These are phyloP conservation scores for Zoysia japonica DNA, from an alignment of 176 grass and related monocot genomes.

Conservation along the genomic window DNA sequence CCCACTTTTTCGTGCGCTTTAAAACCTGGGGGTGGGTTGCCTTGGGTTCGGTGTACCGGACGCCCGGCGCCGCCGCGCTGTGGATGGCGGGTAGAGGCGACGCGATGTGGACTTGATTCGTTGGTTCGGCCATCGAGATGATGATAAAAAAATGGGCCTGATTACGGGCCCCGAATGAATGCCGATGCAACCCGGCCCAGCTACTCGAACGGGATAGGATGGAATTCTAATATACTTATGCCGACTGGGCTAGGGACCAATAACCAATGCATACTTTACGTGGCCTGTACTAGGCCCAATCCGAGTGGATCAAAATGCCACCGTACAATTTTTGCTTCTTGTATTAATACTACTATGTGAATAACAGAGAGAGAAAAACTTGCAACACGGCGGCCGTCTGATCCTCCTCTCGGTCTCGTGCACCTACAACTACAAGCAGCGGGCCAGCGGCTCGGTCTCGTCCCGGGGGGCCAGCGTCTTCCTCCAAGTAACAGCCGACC, in stretches of 20 bases:
- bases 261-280: background rate
- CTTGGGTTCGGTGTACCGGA: constrained; percentile 38
- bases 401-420: no score
- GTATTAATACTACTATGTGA: no score
- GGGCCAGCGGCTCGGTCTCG: no score
- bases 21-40: constrained; percentile 22
- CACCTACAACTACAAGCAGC: no score
- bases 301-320: background rate
- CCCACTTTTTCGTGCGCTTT: constrained; percentile 36
- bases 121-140: background rate
- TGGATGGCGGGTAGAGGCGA: constrained; percentile 5
- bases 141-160: no score
- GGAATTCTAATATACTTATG: background rate
- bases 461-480: no score
- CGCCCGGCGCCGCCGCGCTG: constrained; percentile 17
- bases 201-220: no score
- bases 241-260: background rate
- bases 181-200: background rate
- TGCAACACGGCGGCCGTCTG: no score
- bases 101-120: background rate
- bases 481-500: no score
- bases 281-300: background rate
- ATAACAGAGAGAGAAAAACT: no score
- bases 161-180: background rate
- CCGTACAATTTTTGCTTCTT: no score